Evolutionary conservation across 805 yeast species (phyloP).

Genomic region (Torulaspora quercuum): DNA sequence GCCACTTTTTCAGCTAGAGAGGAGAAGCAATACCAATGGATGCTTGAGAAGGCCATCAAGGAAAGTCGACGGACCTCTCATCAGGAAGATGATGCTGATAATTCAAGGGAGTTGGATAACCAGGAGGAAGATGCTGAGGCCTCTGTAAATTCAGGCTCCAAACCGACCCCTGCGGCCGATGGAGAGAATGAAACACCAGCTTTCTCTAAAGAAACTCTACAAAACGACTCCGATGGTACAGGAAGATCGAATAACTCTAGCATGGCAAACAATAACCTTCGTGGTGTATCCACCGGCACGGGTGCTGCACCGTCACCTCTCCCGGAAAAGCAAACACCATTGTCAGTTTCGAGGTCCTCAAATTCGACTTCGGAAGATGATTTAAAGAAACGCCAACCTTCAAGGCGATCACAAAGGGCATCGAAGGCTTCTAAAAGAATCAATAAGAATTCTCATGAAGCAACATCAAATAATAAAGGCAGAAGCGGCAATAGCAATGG

Average conservation of each 20-base stretch:
- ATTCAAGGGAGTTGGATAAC: background rate
- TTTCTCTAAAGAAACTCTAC: background rate
- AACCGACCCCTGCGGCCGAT: too few species aligned
- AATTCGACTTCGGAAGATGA: constrained; percentile 15
- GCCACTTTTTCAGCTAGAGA: constrained; percentile 42
- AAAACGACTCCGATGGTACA: background rate
- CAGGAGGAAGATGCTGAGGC: background rate
- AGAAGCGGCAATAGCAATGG: constrained; percentile 7
- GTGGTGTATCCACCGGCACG: too few species aligned
- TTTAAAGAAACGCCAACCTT: constrained; percentile 5
- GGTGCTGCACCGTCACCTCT: constrained; percentile 3
- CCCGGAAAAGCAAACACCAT: constrained; percentile 2
- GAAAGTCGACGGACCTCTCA: constrained; percentile 41
- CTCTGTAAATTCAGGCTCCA: too few species aligned
- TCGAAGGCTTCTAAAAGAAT: constrained; percentile 16
- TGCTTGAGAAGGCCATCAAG: constrained; percentile 41
- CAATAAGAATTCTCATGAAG: constrained; percentile 19
- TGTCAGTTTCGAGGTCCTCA: constrained; percentile 12
- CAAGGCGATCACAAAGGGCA: constrained; percentile 15
- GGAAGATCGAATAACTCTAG: too few species aligned
- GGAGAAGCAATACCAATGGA: constrained; percentile 43
- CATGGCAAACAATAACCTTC: too few species aligned
- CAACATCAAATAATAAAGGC: constrained; percentile 21
- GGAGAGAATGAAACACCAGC: too few species aligned
- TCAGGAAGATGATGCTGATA: constrained; percentile 12